Base-by-base conservation (phyloP, 805 yeast species). In the Candida endomychidarum region DNA sequence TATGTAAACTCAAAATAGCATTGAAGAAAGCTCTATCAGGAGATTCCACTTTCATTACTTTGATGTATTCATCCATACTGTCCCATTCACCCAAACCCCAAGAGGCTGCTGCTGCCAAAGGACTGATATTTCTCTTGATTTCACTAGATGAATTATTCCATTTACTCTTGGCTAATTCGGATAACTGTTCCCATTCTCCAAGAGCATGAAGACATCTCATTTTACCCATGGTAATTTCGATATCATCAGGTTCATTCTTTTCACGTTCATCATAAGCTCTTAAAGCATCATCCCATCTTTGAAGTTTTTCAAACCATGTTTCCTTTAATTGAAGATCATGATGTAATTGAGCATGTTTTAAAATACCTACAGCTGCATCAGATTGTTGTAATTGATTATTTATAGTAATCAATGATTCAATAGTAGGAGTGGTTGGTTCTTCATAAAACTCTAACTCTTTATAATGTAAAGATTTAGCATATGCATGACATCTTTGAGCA, bases 31-130 rank as follows among this genome's bases (percentile, higher is more conserved):
- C 91, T 43, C 89, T 80, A 56, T 93, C 98, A 0, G 98, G 96
- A 2, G 96, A 86, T 46, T 88, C 96, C 2, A 79, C 70, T 50
- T 87, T 87, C 95, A 93, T 89, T 1, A 86, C 96, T 48, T 80
- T 70, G 41, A 91, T 90, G 52, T 89, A 93, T 6, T 85, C 78
- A 53, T 87, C 97, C 89, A 95, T 90, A 52, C 86, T 74, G 49
- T 89, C 96, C 99, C 99, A 95, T 56, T 87, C 93, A 2, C 91
- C 91, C 29, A 95, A 69, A 11, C 98, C 97, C 99, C 99, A 93
- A 1, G 98, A 88, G 1, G 99, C 97, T 2, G 98, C 97, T 0
- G 99, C 99, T 0, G 98, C 99, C 39, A 95, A 67, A 0, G 99
- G 98, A 1, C 99, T 99, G 51, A 93, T 89, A 5, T 83, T 78